These are phyloP conservation scores for Neoascochyta sp. DNA, from an alignment of 2,329 filamentous ascomycete genomes.

Conservation along the genomic window DNA sequence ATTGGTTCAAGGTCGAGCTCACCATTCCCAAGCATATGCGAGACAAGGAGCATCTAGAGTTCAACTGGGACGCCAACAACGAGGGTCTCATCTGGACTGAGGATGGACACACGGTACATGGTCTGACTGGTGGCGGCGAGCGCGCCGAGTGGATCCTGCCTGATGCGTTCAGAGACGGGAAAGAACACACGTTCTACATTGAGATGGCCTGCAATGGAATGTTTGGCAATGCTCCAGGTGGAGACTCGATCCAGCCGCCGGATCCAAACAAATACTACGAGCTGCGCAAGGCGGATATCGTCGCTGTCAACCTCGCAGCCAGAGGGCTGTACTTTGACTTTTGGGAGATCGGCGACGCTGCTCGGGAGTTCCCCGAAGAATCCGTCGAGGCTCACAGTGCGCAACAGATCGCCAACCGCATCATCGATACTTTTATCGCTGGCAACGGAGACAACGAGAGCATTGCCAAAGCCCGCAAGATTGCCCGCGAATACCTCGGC, in stretches of 20 bases:
- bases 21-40: slow-evolving; percentile 69
- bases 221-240: slow-evolving; percentile 88
- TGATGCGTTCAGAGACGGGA: slow-evolving; percentile 73
- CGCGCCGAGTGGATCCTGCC: slow-evolving; percentile 89
- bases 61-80: slow-evolving; percentile 93
- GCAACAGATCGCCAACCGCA: slow-evolving; percentile 74
- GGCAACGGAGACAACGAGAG: slow-evolving; percentile 69
- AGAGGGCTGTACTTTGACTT: slow-evolving; percentile 84
- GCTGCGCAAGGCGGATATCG: slow-evolving; percentile 75
- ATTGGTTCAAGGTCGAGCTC: slow-evolving; percentile 88
- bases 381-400: slow-evolving; percentile 88
- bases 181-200: slow-evolving; percentile 86
- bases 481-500: slow-evolving; percentile 80
- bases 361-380: slow-evolving; percentile 82
- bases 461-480: slow-evolving; percentile 73
- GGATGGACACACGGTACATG: slow-evolving; percentile 85
- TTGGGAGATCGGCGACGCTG: slow-evolving; percentile 92
- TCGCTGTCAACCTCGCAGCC: slow-evolving; percentile 82
- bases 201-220: slow-evolving; percentile 99
- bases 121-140: slow-evolving; percentile 84
- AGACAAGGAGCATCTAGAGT: slow-evolving; percentile 79
- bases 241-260: slow-evolving; percentile 84
- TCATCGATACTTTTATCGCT: slow-evolving; percentile 86
- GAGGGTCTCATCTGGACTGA: slow-evolving; percentile 94
- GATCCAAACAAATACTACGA: slow-evolving; percentile 77